Conservation (phyloP, 1,284 basidiomycete species). For the Moesziomyces sp. region DNA sequence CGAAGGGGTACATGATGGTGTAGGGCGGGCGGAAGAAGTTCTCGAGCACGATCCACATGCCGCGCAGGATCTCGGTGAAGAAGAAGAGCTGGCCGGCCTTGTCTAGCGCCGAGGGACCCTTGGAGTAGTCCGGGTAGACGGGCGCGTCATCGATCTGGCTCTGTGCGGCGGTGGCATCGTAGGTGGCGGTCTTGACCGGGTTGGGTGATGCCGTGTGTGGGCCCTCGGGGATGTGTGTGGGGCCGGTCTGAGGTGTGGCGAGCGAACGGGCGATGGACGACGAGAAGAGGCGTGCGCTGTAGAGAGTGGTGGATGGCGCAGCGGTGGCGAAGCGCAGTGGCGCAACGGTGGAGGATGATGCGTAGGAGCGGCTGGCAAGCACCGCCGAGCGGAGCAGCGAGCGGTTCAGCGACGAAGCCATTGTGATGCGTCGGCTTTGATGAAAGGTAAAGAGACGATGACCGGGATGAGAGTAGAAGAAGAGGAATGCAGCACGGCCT, state of each 20-base stretch:
- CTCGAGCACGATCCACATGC: slow-evolving; percentile 99
- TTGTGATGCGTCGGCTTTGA: slow-evolving; percentile 5
- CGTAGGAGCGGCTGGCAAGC: slow-evolving; percentile 42
- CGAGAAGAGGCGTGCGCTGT: slow-evolving; percentile 43
- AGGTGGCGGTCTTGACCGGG: slow-evolving; percentile 35
- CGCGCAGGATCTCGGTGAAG: slow-evolving; percentile 97
- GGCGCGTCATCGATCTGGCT: slow-evolving; percentile 22
- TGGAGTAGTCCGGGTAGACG: slow-evolving; percentile 69
- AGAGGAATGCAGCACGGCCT: too few species aligned
- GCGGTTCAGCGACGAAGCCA: slow-evolving; percentile 46
- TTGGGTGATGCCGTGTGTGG: slow-evolving; percentile 31
- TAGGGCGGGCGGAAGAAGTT: slow-evolving; percentile 97
- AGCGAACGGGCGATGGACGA: slow-evolving; percentile 41
- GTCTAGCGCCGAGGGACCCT: slow-evolving; percentile 77
- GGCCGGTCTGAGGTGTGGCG: slow-evolving; percentile 47
- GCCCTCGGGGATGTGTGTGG: slow-evolving; percentile 27
- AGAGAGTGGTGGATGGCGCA: slow-evolving; percentile 28
- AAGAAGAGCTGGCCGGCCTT: slow-evolving; percentile 97
- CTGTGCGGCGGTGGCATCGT: slow-evolving; percentile 34
- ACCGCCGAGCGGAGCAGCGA: slow-evolving; percentile 47
- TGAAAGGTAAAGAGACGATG: not conserved
- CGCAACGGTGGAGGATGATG: slow-evolving; percentile 31
- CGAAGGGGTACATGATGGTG: slow-evolving; percentile 82
- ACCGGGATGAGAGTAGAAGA: not conserved
- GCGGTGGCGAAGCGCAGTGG: slow-evolving; percentile 36